A percentile compares a stretch with the other conserved stretches of the same genome.
Evolutionary conservation across 257 asterid genomes (phyloP).

Genomic region (Solanum virginianum): DNA sequence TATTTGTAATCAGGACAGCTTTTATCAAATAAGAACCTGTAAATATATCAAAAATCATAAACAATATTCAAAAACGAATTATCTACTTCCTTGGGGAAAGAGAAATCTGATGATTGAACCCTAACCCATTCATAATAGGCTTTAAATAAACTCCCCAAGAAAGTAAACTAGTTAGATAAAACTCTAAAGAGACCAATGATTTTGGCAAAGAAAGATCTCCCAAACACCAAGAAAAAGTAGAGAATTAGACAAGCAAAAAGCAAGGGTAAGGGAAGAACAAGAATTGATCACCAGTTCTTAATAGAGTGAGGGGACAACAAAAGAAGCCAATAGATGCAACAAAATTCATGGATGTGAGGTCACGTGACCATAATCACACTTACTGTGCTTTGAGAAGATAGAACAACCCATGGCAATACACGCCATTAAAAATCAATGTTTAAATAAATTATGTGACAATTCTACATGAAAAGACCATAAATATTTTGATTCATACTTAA

Average conservation of each 20-base stretch:
- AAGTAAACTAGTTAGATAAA: not conserved
- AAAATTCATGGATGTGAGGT: not conserved
- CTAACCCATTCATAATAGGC: not conserved
- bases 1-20: constrained; percentile 75
- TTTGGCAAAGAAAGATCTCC: not conserved
- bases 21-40: constrained; percentile 73
- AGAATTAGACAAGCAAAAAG: not conserved
- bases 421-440: not conserved
- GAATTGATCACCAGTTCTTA: not conserved
- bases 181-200: not conserved
- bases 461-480: not conserved
- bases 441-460: not conserved
- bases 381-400: not conserved
- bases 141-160: not conserved
- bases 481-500: constrained; percentile 46
- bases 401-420: not conserved
- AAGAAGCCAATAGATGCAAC: not conserved
- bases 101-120: not conserved
- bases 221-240: not conserved
- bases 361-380: not conserved
- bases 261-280: not conserved
- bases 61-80: not conserved
- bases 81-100: not conserved
- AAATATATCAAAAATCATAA: not conserved
- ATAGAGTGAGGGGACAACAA: not conserved